Evolutionary conservation across 129 eudicot species (phyloP), one percentile per base, ranked within the genome.

Genomic region (Ambrosia artemisiifolia): DNA sequence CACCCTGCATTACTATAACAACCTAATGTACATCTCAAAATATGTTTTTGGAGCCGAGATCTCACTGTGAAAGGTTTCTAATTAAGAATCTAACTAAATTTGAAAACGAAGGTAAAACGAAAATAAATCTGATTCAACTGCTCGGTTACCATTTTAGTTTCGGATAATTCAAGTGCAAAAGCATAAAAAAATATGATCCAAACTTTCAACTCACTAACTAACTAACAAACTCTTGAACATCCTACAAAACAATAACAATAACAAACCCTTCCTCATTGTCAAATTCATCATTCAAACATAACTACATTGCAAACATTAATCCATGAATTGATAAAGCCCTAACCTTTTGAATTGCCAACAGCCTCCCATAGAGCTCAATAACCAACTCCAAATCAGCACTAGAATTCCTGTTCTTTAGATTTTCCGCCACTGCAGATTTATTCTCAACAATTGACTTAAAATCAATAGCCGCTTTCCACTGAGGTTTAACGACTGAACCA

Each of bases 391-490:
- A 81, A 72, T 90, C 82, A 36, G 98, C 98, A 35, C 40, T 81
- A 13, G 95, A 93, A 49, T 87, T 90, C 73, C 98, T 80, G 65
- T 85, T 85, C 80, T 67, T 80, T 3, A 93, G 78, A 73, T 93
- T 93, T 18, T 56, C 86, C 13, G 95, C 93, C 49, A 90, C 87
- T 0, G 81, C 90, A 11, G 75, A 90, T 55, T 83, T 87, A 43
- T 90, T 90, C 44, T 93, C 98, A 38, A 92, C 71, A 66, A 93
- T 93, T 88, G 95, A 87, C 81, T 90, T 89, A 75, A 93, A 90
- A 82, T 93, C 98, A 34, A 93, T 87, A 0, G 98, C 88, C 17
- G 98, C 96, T 77, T 86, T 93, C 96, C 98, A 93, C 49, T 90
- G 91, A 67, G 90, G 86, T 78, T 81, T 93, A 65, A 75, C 74